A percentile compares a stretch with the other conserved stretches of the same genome.
phyloP scores from a whole-genome alignment of 768 basidiomycete genomes.

The Mycena epipterygia region DNA sequence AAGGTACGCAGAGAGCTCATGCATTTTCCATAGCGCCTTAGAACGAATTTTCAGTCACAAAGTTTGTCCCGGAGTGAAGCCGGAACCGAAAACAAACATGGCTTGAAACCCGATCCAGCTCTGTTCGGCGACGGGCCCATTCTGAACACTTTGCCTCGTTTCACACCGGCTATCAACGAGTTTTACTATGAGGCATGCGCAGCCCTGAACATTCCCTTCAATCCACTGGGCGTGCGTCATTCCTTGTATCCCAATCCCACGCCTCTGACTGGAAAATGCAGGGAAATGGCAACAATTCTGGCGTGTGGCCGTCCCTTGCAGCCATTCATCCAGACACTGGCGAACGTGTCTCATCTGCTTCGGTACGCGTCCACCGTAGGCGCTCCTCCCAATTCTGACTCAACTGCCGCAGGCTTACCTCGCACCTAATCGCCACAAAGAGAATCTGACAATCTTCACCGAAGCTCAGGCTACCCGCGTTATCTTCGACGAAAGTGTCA shows the following conservation, averaged over 20 bases:
- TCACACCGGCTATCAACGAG: conserved; percentile 17
- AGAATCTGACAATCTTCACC: conserved; percentile 10
- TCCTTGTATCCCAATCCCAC: neutral
- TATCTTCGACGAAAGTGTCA: neutral
- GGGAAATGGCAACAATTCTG: conserved; percentile 12
- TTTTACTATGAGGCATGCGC: conserved; percentile 23
- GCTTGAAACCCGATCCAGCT: conserved; percentile 11
- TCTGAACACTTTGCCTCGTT: conserved; percentile 3
- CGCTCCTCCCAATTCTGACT: neutral
- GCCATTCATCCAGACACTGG: conserved; percentile 8
- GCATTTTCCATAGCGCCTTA: neutral
- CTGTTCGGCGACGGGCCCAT: conserved; percentile 20
- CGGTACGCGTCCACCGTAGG: neutral
- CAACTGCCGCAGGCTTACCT: conserved; percentile 12
- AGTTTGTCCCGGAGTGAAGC: neutral
- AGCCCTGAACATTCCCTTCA: conserved; percentile 2
- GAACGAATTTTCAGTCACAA: conserved; percentile 3
- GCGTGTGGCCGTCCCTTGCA: conserved; percentile 14
- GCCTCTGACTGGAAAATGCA: neutral
- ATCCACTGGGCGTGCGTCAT: conserved; percentile 9
- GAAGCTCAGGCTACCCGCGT: conserved; percentile 2
- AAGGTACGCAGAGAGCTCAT: neutral
- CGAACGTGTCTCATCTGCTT: conserved; percentile 3
- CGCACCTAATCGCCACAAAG: neutral
- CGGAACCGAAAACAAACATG: neutral